Percentiles rank a stretch among this genome's conserved stretches.
Conservation (phyloP, 768 basidiomycete species). For the Coprinellus micaceus region DNA sequence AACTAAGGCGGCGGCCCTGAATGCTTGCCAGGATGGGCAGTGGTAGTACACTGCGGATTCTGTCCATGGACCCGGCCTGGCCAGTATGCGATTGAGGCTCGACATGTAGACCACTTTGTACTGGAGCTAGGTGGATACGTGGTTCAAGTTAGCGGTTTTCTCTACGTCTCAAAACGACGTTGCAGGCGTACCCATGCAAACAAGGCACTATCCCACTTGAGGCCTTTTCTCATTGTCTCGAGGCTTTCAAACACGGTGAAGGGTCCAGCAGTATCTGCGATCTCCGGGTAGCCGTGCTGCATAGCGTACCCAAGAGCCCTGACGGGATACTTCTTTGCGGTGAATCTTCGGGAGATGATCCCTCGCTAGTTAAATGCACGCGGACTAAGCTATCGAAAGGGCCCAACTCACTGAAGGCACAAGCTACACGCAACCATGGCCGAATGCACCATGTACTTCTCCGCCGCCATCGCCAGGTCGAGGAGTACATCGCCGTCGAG, state of each 20-base stretch:
- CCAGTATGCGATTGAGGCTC: too few species aligned
- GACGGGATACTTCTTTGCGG: background rate
- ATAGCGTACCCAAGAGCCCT: background rate
- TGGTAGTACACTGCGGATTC: too few species aligned
- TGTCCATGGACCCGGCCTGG: too few species aligned
- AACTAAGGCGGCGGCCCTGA: too few species aligned
- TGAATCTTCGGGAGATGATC: background rate
- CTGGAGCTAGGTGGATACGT: too few species aligned
- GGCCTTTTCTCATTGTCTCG: background rate
- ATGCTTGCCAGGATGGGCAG: too few species aligned
- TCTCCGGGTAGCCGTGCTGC: background rate
- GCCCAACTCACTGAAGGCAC: background rate
- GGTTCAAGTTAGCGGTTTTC: too few species aligned
- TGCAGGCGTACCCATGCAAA: too few species aligned
- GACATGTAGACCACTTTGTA: too few species aligned
- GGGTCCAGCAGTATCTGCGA: background rate
- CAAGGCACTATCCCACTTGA: too few species aligned
- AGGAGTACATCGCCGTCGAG: background rate
- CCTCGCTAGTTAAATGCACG: background rate
- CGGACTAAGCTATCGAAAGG: background rate
- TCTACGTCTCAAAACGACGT: too few species aligned
- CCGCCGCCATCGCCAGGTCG: constrained; percentile 5
- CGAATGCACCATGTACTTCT: constrained; percentile 10
- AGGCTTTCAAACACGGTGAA: background rate
- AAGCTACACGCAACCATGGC: constrained; percentile 4